These are phyloP conservation scores for Castanea crenata DNA, from an alignment of 306 rosid genomes.

Conservation along the genomic window DNA sequence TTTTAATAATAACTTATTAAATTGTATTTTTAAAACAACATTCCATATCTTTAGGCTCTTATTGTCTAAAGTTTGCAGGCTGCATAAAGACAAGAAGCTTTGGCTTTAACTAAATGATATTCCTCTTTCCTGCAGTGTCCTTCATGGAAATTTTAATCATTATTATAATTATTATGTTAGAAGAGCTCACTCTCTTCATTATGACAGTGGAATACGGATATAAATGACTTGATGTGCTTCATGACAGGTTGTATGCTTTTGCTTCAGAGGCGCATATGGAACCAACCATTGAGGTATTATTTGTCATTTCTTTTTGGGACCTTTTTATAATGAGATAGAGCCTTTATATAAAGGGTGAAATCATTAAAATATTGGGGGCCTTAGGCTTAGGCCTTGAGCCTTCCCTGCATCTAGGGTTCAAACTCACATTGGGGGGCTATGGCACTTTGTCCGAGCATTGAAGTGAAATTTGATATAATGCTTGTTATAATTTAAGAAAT, in stretches of 20 bases:
- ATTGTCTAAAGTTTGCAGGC: not conserved
- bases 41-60: not conserved
- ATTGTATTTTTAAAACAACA: not conserved
- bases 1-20: not conserved
- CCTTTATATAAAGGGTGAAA: too few species aligned
- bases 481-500: too few species aligned
- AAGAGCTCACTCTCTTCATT: slow-evolving; percentile 1
- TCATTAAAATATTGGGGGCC: too few species aligned
- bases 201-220: not conserved
- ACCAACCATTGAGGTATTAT: slow-evolving; percentile 80
- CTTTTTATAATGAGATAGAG: too few species aligned
- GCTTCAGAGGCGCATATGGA: slow-evolving; percentile 91
- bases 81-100: not conserved
- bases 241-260: slow-evolving; percentile 87
- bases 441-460: too few species aligned
- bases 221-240: slow-evolving; percentile 7
- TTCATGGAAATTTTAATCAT: not conserved
- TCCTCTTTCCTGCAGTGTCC: not conserved
- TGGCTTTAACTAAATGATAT: not conserved
- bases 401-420: too few species aligned
- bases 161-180: slow-evolving; percentile 2
- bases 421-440: too few species aligned
- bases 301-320: not conserved
- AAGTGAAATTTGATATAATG: too few species aligned
- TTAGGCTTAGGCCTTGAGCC: too few species aligned